phyloP scores from a whole-genome alignment of 2,329 filamentous ascomycete genomes.

The Malbranchea zuffiana region DNA sequence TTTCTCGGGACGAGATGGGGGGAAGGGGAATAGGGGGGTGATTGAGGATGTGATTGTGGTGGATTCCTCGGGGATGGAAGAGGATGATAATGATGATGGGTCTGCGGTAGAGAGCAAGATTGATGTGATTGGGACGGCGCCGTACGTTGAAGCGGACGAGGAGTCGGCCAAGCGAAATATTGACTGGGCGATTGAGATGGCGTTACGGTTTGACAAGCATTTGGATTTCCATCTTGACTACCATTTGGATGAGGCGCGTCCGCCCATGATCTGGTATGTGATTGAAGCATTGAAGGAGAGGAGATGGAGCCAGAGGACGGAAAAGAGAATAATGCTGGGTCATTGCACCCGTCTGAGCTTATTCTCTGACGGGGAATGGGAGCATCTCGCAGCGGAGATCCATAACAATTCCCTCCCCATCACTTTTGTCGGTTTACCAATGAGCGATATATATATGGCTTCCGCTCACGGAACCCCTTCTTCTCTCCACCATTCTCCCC shows the following conservation, averaged over 20 bases:
- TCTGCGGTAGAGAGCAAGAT: constrained; percentile 33
- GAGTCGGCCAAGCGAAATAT: constrained; percentile 47
- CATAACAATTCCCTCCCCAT: no score
- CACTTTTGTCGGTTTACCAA: no score
- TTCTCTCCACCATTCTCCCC: constrained; percentile 5
- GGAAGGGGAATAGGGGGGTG: constrained; percentile 41
- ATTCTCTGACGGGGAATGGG: no score
- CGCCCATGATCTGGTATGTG: no score
- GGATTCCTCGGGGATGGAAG: no score
- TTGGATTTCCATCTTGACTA: constrained; percentile 66
- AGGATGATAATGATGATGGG: no score
- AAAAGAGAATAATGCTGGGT: no score
- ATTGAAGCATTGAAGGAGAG: no score
- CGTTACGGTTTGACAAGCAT: constrained; percentile 43
- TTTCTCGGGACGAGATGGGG: constrained; percentile 46
- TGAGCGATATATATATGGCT: constrained; percentile 65
- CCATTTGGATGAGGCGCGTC: no score
- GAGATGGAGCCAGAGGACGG: no score
- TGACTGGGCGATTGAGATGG: constrained; percentile 49
- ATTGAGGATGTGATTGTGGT: constrained; percentile 42
- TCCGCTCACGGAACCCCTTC: constrained; percentile 27
- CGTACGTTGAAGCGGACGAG: constrained; percentile 53
- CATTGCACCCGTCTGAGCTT: no score
- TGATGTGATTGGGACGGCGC: constrained; percentile 55
- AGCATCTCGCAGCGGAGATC: no score